Percentiles rank a stretch among this genome's conserved stretches.
Evolutionary conservation across 2,329 filamentous ascomycete genomes (phyloP).

Genomic region (Scedosporium aurantiacum): DNA sequence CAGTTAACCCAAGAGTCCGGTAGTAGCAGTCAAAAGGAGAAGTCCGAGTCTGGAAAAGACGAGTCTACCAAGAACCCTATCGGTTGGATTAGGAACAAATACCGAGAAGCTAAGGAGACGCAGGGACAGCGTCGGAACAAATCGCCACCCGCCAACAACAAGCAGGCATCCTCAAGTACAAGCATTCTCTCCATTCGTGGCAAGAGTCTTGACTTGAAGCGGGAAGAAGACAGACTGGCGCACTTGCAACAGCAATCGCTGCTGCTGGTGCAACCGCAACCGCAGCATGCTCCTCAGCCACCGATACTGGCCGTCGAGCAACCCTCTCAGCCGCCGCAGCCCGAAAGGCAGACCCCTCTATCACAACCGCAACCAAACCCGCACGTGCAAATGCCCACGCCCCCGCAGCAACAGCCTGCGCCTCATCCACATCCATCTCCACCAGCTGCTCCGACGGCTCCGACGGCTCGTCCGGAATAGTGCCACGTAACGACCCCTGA

Average conservation of each 20-base stretch:
- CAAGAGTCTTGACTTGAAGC: conserved; percentile 37
- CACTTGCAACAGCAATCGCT: too few relatives aligned
- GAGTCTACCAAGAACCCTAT: conserved; percentile 38
- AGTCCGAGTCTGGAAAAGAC: conserved; percentile 22
- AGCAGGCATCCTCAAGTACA: conserved; percentile 10
- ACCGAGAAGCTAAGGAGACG: conserved; percentile 47
- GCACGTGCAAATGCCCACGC: neutral
- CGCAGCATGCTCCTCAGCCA: neutral
- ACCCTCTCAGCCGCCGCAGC: neutral
- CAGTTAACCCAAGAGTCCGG: conserved; percentile 23
- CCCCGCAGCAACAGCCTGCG: neutral
- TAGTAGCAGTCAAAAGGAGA: conserved; percentile 23
- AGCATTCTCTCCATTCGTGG: conserved; percentile 25
- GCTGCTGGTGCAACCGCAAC: neutral
- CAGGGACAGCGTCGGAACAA: conserved; percentile 44
- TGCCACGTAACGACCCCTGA: neutral
- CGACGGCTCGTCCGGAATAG: neutral
- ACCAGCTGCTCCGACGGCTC: neutral
- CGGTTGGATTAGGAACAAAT: conserved; percentile 50
- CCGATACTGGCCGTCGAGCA: neutral
- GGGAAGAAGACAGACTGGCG: conserved; percentile 19
- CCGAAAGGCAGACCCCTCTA: neutral
- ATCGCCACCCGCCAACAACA: conserved; percentile 31
- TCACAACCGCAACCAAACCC: conserved; percentile 5
- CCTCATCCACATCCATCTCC: neutral